phyloP scores from a whole-genome alignment of 192 early-diverging fungal species.

The Neocallimastix lanati region DNA sequence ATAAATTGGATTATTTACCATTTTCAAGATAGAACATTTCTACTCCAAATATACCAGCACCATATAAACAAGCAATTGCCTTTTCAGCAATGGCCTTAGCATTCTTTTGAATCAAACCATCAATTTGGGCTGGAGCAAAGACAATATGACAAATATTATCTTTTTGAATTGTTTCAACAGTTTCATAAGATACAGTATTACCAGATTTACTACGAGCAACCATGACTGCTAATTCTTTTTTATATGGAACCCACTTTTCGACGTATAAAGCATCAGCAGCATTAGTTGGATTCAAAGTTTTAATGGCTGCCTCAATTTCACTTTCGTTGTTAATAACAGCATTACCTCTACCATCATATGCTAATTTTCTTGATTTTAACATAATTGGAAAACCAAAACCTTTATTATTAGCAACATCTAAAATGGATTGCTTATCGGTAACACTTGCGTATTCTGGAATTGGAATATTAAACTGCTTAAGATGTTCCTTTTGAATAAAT shows the following conservation, averaged over 20 bases:
- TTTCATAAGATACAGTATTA: constrained; percentile 65
- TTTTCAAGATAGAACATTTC: constrained; percentile 91
- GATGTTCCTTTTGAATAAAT: constrained; percentile 68
- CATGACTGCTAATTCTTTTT: constrained; percentile 93
- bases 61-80: constrained; percentile 51
- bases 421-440: constrained; percentile 26
- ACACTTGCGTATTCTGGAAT: constrained; percentile 38
- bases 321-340: constrained; percentile 53
- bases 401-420: constrained; percentile 22
- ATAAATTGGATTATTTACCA: constrained; percentile 37
- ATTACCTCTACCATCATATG: constrained; percentile 94
- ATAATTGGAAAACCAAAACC: constrained; percentile 84
- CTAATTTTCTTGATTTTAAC: constrained; percentile 82
- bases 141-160: constrained; percentile 93
- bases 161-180: constrained; percentile 92
- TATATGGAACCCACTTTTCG: constrained; percentile 85
- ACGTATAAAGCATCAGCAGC: constrained; percentile 62
- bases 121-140: constrained; percentile 89
- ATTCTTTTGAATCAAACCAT: constrained; percentile 46
- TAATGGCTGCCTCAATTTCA: constrained; percentile 46
- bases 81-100: constrained; percentile 72
- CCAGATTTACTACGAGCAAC: constrained; percentile 68
- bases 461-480: constrained; percentile 45
- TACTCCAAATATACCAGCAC: constrained; percentile 88
- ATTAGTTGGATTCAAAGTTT: constrained; percentile 27